Conservation (phyloP, 257 asterid genomes). For the Mentha longifolia region DNA sequence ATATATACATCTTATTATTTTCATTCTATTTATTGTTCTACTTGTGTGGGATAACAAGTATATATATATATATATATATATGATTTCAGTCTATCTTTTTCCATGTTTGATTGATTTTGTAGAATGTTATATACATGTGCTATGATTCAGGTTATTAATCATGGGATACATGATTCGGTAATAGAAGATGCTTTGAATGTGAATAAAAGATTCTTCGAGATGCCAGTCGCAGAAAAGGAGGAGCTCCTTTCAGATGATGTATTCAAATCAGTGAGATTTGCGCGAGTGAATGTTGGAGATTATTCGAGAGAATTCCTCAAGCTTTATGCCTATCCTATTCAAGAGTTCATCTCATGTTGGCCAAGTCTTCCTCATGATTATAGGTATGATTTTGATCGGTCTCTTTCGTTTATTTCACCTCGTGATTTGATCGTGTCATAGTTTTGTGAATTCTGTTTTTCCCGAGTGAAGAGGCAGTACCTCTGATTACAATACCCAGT, state of each 20-base stretch:
- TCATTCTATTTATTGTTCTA: neutral
- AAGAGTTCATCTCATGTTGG: slow-evolving; percentile 33
- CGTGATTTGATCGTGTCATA: neutral
- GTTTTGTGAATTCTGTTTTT: too few relatives aligned
- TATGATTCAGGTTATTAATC: slow-evolving; percentile 38
- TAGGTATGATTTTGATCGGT: slow-evolving; percentile 22
- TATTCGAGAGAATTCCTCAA: slow-evolving; percentile 44
- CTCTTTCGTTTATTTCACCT: neutral
- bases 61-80: too few relatives aligned
- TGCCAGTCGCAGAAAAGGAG: slow-evolving; percentile 33
- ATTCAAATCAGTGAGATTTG: slow-evolving; percentile 34
- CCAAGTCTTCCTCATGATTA: slow-evolving; percentile 41
- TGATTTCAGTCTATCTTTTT: neutral
- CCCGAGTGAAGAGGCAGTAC: too few relatives aligned
- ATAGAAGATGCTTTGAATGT: slow-evolving; percentile 43
- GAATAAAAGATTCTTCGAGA: slow-evolving; percentile 39
- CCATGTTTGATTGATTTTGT: neutral
- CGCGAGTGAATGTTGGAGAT: slow-evolving; percentile 13
- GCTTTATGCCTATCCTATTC: slow-evolving; percentile 41
- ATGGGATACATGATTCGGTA: slow-evolving; percentile 39
- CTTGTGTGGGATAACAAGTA: too few relatives aligned
- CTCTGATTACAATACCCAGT: too few relatives aligned
- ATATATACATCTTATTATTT: too few relatives aligned
- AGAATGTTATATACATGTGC: neutral
- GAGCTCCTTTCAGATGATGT: slow-evolving; percentile 40